phyloP scores from a whole-genome alignment of 352 stramenopile genomes.

The Phytophthora megakarya region DNA sequence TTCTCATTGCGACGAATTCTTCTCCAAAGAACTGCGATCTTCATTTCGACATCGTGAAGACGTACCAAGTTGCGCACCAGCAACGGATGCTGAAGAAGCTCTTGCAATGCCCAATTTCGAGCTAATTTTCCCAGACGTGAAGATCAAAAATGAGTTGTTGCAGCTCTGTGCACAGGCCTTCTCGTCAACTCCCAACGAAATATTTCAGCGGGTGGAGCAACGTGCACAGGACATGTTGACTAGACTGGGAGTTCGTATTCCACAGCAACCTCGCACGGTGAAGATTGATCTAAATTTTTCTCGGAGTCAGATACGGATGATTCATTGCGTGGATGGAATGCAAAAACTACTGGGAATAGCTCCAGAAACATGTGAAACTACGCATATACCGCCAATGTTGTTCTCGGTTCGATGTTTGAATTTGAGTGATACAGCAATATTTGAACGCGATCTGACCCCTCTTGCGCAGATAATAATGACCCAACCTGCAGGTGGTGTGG shows the following conservation, averaged over 20 bases:
- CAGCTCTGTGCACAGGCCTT: constrained; percentile 27
- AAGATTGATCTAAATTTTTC: constrained; percentile 41
- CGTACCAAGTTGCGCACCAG: constrained; percentile 8
- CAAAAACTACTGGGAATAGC: constrained; percentile 2
- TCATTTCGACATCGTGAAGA: neutral
- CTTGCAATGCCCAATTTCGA: constrained; percentile 40
- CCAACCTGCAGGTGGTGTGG: constrained; percentile 3
- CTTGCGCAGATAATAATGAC: constrained; percentile 23
- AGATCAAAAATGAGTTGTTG: constrained; percentile 39
- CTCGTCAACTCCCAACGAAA: constrained; percentile 3
- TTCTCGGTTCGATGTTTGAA: constrained; percentile 28
- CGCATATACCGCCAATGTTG: neutral
- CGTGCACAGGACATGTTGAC: constrained; percentile 29
- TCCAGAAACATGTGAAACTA: neutral
- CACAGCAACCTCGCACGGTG: constrained; percentile 8
- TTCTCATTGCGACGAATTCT: constrained; percentile 13
- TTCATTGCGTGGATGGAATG: constrained; percentile 8
- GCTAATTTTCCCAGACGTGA: constrained; percentile 41
- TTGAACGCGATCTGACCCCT: constrained; percentile 15
- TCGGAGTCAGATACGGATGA: constrained; percentile 13
- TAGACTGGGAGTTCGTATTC: neutral
- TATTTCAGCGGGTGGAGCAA: constrained; percentile 15
- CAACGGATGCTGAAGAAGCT: neutral
- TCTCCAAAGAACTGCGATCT: neutral
- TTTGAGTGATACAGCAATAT: constrained; percentile 19